Percentiles rank a stretch among this genome's conserved stretches.
phyloP scores from a whole-genome alignment of 345 rosid species.

The Aethionema arabicum region DNA sequence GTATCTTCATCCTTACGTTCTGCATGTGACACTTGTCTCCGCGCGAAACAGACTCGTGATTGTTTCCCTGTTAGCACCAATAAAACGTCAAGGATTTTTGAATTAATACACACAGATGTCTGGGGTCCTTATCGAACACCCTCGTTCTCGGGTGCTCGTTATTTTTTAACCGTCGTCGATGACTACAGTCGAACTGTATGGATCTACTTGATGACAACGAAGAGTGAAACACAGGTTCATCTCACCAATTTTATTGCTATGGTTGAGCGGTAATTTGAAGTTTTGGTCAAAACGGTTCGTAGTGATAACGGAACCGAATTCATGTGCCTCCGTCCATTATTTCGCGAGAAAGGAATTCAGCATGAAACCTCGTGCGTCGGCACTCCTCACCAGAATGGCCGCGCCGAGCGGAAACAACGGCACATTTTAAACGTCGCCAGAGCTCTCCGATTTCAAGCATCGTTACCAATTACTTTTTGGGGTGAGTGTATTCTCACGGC shows the following conservation, averaged over 20 bases:
- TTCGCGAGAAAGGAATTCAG: neutral
- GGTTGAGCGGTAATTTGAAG: neutral
- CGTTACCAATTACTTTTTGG: neutral
- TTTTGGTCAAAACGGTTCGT: neutral
- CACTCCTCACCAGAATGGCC: neutral
- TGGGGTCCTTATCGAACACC: no score
- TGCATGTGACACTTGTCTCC: no score
- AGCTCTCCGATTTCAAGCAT: neutral
- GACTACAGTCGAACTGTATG: no score
- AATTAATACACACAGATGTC: no score
- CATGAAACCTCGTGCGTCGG: neutral
- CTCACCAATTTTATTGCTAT: neutral
- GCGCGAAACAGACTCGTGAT: no score
- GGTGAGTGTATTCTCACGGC: neutral
- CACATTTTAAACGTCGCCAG: neutral
- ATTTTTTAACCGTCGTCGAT: no score
- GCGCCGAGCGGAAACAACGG: neutral
- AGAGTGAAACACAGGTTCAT: neutral
- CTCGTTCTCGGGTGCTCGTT: no score
- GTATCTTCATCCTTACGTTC: no score
- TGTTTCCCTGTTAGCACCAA: no score
- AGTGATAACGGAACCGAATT: neutral
- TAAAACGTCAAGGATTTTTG: no score
- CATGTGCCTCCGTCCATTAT: neutral
- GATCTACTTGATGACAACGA: no score